These are phyloP conservation scores for Termitomyces sp. DNA, from an alignment of 768 basidiomycete species.

Conservation along the genomic window DNA sequence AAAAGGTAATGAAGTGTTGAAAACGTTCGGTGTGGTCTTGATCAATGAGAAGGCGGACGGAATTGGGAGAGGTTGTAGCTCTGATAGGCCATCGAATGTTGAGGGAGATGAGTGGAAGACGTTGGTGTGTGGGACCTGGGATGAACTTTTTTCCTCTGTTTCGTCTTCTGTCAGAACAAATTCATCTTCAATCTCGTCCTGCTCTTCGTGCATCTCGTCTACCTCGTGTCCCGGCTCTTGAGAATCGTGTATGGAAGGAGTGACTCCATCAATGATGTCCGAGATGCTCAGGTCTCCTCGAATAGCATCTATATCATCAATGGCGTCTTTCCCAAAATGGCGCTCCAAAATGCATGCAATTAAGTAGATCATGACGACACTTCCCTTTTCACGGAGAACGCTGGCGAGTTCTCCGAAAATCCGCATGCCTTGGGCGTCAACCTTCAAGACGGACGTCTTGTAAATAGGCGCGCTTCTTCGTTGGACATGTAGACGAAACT, in stretches of 20 bases:
- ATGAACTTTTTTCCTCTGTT: constrained; percentile 6
- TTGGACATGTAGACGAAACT: constrained; percentile 79
- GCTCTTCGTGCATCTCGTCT: constrained; percentile 16
- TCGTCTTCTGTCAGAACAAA: constrained; percentile 17
- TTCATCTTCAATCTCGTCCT: constrained; percentile 16
- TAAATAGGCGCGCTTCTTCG: constrained; percentile 68
- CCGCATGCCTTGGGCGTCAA: constrained; percentile 62
- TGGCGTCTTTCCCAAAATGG: constrained; percentile 78
- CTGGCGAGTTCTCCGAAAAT: constrained; percentile 61
- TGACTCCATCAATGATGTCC: constrained; percentile 67
- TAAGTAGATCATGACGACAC: constrained; percentile 74
- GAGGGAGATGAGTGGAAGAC: constrained; percentile 1
- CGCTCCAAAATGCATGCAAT: constrained; percentile 85
- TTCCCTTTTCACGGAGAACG: constrained; percentile 62
- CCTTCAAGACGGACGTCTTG: constrained; percentile 58
- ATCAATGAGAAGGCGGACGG: constrained; percentile 36
- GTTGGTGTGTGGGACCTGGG: not conserved
- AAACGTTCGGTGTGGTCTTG: constrained; percentile 32
- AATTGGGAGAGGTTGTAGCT: constrained; percentile 13
- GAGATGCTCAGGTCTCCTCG: constrained; percentile 49
- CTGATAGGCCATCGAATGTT: constrained; percentile 5
- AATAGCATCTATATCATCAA: constrained; percentile 69
- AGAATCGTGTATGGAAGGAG: constrained; percentile 18
- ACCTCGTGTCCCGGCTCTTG: constrained; percentile 20
- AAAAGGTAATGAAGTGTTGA: constrained; percentile 31